Evolutionary conservation across 257 asterid genomes (phyloP).

Genomic region (Nicotiana sylvestris): DNA sequence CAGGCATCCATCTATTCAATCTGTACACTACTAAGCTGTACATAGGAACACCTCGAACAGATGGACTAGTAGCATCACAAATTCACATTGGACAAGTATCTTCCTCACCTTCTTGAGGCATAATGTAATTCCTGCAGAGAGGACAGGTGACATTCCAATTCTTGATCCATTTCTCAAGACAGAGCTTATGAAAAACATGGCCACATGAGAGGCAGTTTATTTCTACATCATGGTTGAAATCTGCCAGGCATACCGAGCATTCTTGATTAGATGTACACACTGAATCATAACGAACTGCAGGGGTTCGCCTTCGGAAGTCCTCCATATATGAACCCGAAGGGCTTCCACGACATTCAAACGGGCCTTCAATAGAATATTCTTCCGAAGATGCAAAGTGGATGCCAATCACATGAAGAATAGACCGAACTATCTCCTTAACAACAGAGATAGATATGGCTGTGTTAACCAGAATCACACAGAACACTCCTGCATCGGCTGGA

Average conservation of each 20-base stretch:
- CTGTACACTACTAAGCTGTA: slow-evolving; percentile 42
- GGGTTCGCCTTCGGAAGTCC: slow-evolving; percentile 63
- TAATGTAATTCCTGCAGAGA: slow-evolving; percentile 69
- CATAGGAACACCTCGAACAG: slow-evolving; percentile 13
- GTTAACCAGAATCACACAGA: slow-evolving; percentile 72
- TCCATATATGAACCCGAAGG: slow-evolving; percentile 72
- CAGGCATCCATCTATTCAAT: background rate
- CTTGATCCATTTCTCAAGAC: slow-evolving; percentile 82
- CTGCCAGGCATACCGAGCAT: slow-evolving; percentile 73
- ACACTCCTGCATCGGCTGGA: slow-evolving; percentile 83
- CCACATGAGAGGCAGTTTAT: slow-evolving; percentile 71
- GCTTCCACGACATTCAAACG: slow-evolving; percentile 36
- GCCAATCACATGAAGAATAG: slow-evolving; percentile 66
- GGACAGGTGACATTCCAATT: slow-evolving; percentile 85
- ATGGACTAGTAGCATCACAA: background rate
- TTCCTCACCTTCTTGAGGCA: slow-evolving; percentile 62
- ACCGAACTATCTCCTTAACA: slow-evolving; percentile 63
- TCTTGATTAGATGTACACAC: slow-evolving; percentile 34
- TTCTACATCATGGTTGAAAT: slow-evolving; percentile 56
- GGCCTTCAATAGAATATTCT: slow-evolving; percentile 39
- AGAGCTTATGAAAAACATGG: slow-evolving; percentile 68
- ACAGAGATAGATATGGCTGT: slow-evolving; percentile 80
- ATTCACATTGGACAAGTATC: slow-evolving; percentile 75
- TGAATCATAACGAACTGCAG: slow-evolving; percentile 53
- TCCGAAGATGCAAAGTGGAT: slow-evolving; percentile 66